Base-by-base conservation (phyloP, 192 early-diverging fungal species). In the Podila epigama region DNA sequence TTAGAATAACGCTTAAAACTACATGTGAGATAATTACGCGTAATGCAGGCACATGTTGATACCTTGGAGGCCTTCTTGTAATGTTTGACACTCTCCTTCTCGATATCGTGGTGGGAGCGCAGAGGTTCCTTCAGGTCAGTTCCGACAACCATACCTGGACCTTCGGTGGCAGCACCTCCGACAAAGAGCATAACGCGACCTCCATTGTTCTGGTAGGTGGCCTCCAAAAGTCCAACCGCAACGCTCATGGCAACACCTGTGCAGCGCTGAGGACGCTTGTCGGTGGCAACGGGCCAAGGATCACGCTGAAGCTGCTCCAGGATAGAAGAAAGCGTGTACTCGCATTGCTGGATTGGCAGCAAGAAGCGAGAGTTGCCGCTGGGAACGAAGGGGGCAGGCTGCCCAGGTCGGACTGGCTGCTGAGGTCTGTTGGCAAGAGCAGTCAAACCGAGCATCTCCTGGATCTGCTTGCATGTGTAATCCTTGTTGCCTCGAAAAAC, bases 401-500 rank as follows among this genome's bases (percentile, higher is more conserved):
- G 81, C 20, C 70, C 73, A 4, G 82, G 81, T 57, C 84, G 65
- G 53, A 85, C 72, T 12, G 72, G 72, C 39, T 81, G 79, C 37
- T 82, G 80, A 27, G 80, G 77, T 27, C 87, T 81, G 32, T 77
- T 51, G 1, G 70, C 73, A 42, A 60, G 50, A 31, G 80, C 80
- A 31, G 82, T 83, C 51, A 99, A 84, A 22, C 96, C 96, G 35
- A 99, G 92, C 96, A 99, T 97, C 51, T 97, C 95, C 81, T 96
- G 95, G 63, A 99, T 92, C 81, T 98, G 96, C 81, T 96, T 96
- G 60, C 89, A 86, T 28, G 88, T 84, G 82, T 98, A 99, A 51
- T 99, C 96, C 84, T 99, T 99, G 68, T 91, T 89, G 15, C 97
- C 97, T 58, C 96, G 90, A 85, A 99, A 99, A 18, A 99, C 95